A percentile compares a stretch with the other conserved stretches of the same genome.
phyloP scores from a whole-genome alignment of 192 early-diverging fungal genomes.

The Backusella psychrophila region DNA sequence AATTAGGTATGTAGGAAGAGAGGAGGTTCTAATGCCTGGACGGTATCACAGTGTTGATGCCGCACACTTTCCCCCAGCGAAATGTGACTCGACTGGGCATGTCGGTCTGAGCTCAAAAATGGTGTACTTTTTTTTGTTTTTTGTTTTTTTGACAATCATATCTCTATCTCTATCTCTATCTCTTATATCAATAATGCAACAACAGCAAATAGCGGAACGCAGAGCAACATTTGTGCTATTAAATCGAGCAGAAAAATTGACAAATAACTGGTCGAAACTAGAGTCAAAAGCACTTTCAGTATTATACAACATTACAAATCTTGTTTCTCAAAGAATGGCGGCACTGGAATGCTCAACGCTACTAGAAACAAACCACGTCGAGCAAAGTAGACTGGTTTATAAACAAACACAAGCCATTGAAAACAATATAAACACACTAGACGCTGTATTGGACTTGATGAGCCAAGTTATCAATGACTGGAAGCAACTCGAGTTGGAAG shows the following conservation, averaged over 20 bases:
- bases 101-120: neutral
- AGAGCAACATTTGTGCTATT: neutral
- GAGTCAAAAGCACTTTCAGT: neutral
- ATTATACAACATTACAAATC: neutral
- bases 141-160: neutral
- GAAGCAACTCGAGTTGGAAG: neutral
- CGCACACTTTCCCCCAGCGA: neutral
- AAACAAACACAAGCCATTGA: constrained; percentile 13
- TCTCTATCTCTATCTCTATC: neutral
- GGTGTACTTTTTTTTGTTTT: too few species aligned
- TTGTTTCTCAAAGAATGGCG: constrained; percentile 14
- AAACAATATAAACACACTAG: neutral
- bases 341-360: neutral
- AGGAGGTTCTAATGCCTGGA: neutral
- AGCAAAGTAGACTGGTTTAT: neutral
- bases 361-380: neutral
- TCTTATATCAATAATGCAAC: neutral
- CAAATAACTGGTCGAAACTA: neutral
- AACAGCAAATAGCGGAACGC: constrained; percentile 9
- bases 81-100: neutral
- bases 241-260: neutral
- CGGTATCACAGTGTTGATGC: neutral
- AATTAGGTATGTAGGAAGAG: constrained; percentile 3
- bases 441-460: neutral
- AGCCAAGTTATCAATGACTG: neutral